Percentiles rank a stretch among this genome's conserved stretches.
Evolutionary conservation across 2,329 filamentous ascomycete genomes (phyloP).

Genomic region (Aspergillus terreus): DNA sequence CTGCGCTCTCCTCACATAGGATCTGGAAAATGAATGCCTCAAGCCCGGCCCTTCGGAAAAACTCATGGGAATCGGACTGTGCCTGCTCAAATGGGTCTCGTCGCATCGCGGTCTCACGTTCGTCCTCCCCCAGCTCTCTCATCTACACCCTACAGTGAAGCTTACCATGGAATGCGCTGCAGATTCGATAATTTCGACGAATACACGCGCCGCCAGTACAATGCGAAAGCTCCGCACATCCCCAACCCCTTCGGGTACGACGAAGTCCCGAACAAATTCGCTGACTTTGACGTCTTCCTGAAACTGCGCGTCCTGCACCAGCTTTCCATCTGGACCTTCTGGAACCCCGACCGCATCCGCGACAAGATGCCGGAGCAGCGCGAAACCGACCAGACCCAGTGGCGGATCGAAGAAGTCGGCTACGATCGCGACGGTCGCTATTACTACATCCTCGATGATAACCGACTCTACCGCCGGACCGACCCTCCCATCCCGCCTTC

Average conservation of each 20-base stretch:
- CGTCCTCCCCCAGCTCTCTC: constrained; percentile 33
- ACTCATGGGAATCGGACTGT: constrained; percentile 76
- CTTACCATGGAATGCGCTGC: constrained; percentile 11
- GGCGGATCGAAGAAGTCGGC: constrained; percentile 57
- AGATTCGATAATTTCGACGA: constrained; percentile 89
- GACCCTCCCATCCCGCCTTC: constrained; percentile 63
- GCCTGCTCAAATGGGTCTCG: constrained; percentile 86
- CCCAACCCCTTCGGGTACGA: constrained; percentile 82
- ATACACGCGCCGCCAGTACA: constrained; percentile 84
- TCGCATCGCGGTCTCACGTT: constrained; percentile 91
- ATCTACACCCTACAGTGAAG: background rate
- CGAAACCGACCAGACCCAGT: constrained; percentile 74
- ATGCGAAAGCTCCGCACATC: constrained; percentile 67
- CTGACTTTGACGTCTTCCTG: constrained; percentile 74
- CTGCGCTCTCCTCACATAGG: constrained; percentile 51
- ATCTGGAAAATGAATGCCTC: constrained; percentile 83
- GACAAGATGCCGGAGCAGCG: constrained; percentile 80
- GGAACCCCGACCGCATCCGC: constrained; percentile 79
- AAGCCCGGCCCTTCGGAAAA: constrained; percentile 68
- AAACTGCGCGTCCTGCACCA: constrained; percentile 81
- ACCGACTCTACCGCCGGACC: constrained; percentile 84
- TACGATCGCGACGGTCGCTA: constrained; percentile 84
- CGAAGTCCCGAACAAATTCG: constrained; percentile 69
- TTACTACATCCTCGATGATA: constrained; percentile 91
- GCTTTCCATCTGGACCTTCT: constrained; percentile 83